Evolutionary conservation across 2,329 filamentous ascomycete species (phyloP), one percentile per base, ranked within the genome.

Genomic region (Aspergillus neoniger): DNA sequence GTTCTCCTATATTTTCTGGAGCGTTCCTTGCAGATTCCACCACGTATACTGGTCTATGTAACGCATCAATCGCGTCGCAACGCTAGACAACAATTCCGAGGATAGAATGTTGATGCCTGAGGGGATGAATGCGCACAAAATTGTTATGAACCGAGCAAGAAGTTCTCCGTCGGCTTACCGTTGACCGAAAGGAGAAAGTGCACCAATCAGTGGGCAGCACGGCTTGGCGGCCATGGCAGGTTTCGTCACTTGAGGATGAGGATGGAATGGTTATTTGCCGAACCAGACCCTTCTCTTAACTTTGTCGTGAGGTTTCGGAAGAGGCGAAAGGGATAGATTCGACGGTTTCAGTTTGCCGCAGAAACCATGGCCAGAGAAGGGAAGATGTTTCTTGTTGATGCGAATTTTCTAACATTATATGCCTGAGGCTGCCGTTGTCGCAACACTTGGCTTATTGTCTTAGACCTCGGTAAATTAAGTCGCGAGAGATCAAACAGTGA

Each of bases 151-250:
- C 10, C 32, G 12, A 53, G 12, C 36, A 47, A 47, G 17, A 44
- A 36, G 32, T 36, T 30, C 39, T 43, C 53, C 39, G 41, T 47
- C 53, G 53, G 53, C 53, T 47, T 55, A 28, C 53, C 53, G 53
- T 55, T 47, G 38, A 55, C 53, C 23, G 48, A 25, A 30, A 50
- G 41, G 28, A 57, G 49, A 57, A 60, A 17, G 49, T 55, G 47
- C 53, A 49, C 58, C 60, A 57, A 60, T 62, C 43, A 57, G 25
- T 28, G 41, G n/a, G 15, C 41, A 25, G 17, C 5, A 23, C 30
- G 47, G 52, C 43, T 52, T 59, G 44, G 54, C 50, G 43, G 38
- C 30, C 47, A 25, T 39, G 38, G 38, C n/a, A 51, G 17, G 52
- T 32, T 50, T 51, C 21, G 32, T 36, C 32, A 36, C 32, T 36